Percentiles rank a stretch among this genome's conserved stretches.
phyloP scores from a whole-genome alignment of 805 yeast genomes.

The Candida dajiaensis region DNA sequence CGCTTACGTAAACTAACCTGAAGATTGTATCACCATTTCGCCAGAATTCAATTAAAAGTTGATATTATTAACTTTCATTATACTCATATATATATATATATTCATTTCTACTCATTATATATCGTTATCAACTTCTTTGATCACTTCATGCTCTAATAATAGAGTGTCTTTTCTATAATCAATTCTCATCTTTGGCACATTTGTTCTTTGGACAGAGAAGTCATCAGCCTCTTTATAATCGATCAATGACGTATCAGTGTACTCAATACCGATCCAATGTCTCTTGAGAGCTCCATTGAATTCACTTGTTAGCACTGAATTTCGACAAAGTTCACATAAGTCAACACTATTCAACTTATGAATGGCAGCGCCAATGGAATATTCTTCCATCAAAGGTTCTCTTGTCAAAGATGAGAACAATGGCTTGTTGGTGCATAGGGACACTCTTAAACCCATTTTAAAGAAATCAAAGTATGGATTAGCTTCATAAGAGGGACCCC shows the following conservation, averaged over 20 bases:
- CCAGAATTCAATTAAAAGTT: too few relatives aligned
- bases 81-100: too few relatives aligned
- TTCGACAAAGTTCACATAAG: constrained; percentile 23
- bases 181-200: constrained; percentile 24
- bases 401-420: constrained; percentile 22
- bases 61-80: background rate
- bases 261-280: constrained; percentile 25
- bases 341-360: constrained; percentile 22
- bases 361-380: constrained; percentile 22
- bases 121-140: constrained; percentile 1
- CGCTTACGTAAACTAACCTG: background rate
- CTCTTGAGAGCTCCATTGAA: constrained; percentile 19
- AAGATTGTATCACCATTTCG: too few relatives aligned
- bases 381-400: constrained; percentile 26
- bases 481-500: constrained; percentile 14
- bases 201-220: constrained; percentile 21
- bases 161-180: constrained; percentile 20
- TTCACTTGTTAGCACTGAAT: constrained; percentile 23
- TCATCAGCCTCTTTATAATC: constrained; percentile 19
- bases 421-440: constrained; percentile 22
- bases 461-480: constrained; percentile 23
- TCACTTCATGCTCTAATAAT: constrained; percentile 15
- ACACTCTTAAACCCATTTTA: constrained; percentile 20
- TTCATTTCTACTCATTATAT: background rate
- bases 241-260: constrained; percentile 1